Evolutionary conservation across 202 grass and related monocot species (phyloP).

Genomic region (Saccharum hybrid): DNA sequence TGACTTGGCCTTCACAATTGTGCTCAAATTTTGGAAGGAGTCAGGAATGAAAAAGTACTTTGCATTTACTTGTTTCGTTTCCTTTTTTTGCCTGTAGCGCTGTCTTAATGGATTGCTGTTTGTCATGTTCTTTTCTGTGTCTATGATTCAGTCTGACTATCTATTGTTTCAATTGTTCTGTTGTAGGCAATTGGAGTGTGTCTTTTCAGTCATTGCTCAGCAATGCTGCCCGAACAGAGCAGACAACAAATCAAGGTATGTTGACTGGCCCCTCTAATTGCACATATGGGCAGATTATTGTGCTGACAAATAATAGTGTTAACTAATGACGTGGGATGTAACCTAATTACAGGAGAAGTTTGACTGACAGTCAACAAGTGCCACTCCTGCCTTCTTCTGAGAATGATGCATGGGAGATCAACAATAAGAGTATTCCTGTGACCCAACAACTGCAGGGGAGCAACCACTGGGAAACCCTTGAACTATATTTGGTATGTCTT

Average conservation of each 20-base stretch:
- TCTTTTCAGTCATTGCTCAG: slow-evolving; percentile 78
- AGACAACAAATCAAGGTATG: slow-evolving; percentile 57
- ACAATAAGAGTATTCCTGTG: slow-evolving; percentile 49
- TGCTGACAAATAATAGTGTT: background rate
- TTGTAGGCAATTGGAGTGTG: slow-evolving; percentile 78
- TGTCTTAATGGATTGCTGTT: slow-evolving; percentile 25
- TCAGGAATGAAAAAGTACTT: slow-evolving; percentile 77
- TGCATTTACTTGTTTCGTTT: slow-evolving; percentile 26
- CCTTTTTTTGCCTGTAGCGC: slow-evolving; percentile 31
- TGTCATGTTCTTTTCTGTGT: slow-evolving; percentile 8
- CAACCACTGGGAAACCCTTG: slow-evolving; percentile 87
- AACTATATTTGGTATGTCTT: slow-evolving; percentile 75
- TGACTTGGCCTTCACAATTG: slow-evolving; percentile 81
- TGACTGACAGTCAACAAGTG: slow-evolving; percentile 46
- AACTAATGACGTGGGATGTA: background rate
- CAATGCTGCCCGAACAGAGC: slow-evolving; percentile 73
- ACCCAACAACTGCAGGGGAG: slow-evolving; percentile 66
- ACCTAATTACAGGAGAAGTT: slow-evolving; percentile 42
- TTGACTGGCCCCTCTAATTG: slow-evolving; percentile 21
- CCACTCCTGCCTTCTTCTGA: slow-evolving; percentile 64
- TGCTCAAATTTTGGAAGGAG: slow-evolving; percentile 89
- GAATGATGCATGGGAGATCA: slow-evolving; percentile 57
- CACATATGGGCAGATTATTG: slow-evolving; percentile 2
- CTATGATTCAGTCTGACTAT: slow-evolving; percentile 38
- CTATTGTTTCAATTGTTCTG: slow-evolving; percentile 30